These are phyloP conservation scores for Fomes fomentarius DNA, from an alignment of 1,284 basidiomycete genomes.

Conservation along the genomic window DNA sequence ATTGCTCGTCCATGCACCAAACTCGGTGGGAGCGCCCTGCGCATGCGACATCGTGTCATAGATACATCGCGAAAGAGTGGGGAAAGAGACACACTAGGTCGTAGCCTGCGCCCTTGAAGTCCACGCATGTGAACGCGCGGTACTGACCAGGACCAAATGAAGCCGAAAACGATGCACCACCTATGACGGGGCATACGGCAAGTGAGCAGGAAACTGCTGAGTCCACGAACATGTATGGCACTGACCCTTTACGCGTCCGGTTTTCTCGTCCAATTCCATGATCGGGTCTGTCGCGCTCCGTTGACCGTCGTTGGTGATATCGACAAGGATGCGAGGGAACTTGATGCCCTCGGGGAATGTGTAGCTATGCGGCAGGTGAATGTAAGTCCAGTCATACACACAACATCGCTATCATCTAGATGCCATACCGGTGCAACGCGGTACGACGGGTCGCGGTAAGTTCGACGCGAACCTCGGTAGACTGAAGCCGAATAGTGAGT, in stretches of 20 bases:
- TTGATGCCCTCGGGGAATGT: conserved; percentile 35
- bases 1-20: conserved; percentile 56
- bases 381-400: neutral
- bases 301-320: conserved; percentile 62
- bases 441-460: conserved; percentile 59
- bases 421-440: conserved; percentile 52
- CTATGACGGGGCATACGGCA: conserved; percentile 9
- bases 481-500: conserved; percentile 33
- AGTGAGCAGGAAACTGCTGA: too few species aligned
- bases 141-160: conserved; percentile 62
- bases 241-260: conserved; percentile 47
- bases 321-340: conserved; percentile 53
- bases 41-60: neutral
- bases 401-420: too few species aligned
- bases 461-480: conserved; percentile 59
- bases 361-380: conserved; percentile 23
- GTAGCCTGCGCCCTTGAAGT: conserved; percentile 60
- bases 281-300: conserved; percentile 49
- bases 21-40: conserved; percentile 45
- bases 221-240: neutral
- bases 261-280: conserved; percentile 47
- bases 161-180: conserved; percentile 44
- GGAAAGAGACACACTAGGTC: conserved; percentile 30
- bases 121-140: conserved; percentile 60
- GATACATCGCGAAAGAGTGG: too few species aligned